phyloP scores from a whole-genome alignment of 1,284 basidiomycete genomes.

The Malassezia arunalokei region DNA sequence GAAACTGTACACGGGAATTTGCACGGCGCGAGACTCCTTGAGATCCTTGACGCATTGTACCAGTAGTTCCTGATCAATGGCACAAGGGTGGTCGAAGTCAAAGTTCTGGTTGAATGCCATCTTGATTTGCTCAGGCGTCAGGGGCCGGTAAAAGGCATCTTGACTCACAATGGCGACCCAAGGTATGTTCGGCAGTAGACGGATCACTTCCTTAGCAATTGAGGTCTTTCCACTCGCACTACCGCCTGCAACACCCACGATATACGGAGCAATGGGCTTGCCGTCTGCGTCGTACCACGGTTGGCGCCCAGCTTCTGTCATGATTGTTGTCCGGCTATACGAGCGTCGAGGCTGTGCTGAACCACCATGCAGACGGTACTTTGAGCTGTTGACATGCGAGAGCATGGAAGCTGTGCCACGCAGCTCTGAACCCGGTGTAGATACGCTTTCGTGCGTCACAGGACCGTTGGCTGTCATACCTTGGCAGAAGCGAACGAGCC shows the following conservation, averaged over 20 bases:
- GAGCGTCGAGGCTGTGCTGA: conserved; percentile 20
- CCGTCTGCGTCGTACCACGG: conserved; percentile 55
- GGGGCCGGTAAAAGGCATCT: conserved; percentile 85
- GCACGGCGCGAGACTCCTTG: conserved; percentile 58
- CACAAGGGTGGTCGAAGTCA: conserved; percentile 86
- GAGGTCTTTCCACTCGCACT: conserved; percentile 65
- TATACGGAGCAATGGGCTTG: conserved; percentile 46
- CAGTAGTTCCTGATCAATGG: conserved; percentile 81
- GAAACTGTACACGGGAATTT: conserved; percentile 86
- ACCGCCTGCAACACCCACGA: conserved; percentile 17
- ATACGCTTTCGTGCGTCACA: too few relatives aligned
- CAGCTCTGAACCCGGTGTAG: conserved; percentile 4
- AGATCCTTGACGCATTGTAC: conserved; percentile 62
- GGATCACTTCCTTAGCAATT: conserved; percentile 33
- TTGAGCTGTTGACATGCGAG: background rate
- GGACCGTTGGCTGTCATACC: too few relatives aligned
- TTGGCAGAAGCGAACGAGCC: too few relatives aligned
- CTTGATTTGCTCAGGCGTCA: conserved; percentile 60
- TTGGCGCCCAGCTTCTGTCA: conserved; percentile 28
- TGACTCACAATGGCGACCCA: conserved; percentile 49
- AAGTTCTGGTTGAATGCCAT: conserved; percentile 71
- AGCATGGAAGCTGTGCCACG: background rate
- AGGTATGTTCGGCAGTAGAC: conserved; percentile 35
- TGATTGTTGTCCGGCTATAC: conserved; percentile 24
- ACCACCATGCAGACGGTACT: background rate